Evolutionary conservation across 2,329 filamentous ascomycete genomes (phyloP).

Genomic region (Aspergillus aculeatus): DNA sequence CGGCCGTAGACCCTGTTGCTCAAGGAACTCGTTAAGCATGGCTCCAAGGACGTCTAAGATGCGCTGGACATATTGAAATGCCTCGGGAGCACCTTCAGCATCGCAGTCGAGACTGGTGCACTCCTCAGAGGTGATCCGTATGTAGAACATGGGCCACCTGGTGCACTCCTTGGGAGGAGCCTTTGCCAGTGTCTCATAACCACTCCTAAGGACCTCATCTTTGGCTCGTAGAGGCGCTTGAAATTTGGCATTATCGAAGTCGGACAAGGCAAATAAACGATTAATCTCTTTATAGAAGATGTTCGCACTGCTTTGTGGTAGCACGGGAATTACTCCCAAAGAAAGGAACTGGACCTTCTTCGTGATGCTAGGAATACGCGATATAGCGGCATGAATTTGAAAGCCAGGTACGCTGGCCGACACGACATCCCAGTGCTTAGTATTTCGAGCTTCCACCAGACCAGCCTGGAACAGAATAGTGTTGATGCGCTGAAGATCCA

Average conservation of each 20-base stretch:
- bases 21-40: slow-evolving; percentile 72
- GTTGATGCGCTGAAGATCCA: slow-evolving; percentile 39
- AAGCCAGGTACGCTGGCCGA: slow-evolving; percentile 64
- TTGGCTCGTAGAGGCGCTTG: slow-evolving; percentile 13
- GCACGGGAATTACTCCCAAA: slow-evolving; percentile 68
- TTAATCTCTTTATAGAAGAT: slow-evolving; percentile 78
- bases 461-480: slow-evolving; percentile 65
- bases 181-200: slow-evolving; percentile 50
- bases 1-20: slow-evolving; percentile 67
- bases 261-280: slow-evolving; percentile 69
- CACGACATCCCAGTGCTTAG: slow-evolving; percentile 66
- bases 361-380: slow-evolving; percentile 65
- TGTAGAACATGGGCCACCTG: slow-evolving; percentile 83
- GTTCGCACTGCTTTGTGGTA: slow-evolving; percentile 56
- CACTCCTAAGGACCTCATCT: slow-evolving; percentile 24
- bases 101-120: slow-evolving; percentile 43
- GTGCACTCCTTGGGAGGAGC: slow-evolving; percentile 66
- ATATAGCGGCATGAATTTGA: slow-evolving; percentile 69
- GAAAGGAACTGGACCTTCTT: slow-evolving; percentile 79
- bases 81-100: slow-evolving; percentile 33
- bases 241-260: slow-evolving; percentile 66
- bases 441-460: slow-evolving; percentile 55
- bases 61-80: slow-evolving; percentile 50
- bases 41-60: slow-evolving; percentile 66
- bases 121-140: slow-evolving; percentile 62